Base-by-base conservation (phyloP, 2,329 filamentous ascomycete genomes). In the Cephalotrichum gorgonifer region DNA sequence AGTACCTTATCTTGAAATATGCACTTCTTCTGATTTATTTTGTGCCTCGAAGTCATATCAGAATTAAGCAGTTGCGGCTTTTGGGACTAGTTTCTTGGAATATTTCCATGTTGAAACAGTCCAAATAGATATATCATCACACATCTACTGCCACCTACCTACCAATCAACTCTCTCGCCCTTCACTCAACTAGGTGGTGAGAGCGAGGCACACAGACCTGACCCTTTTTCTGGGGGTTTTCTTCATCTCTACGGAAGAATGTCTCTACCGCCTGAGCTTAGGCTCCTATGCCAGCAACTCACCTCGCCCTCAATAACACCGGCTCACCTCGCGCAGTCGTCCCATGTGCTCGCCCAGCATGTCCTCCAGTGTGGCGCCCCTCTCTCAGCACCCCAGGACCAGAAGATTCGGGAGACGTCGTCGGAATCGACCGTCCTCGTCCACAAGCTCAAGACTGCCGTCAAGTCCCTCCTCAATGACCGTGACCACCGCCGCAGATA, bases 371-470 rank as follows among this genome's bases (percentile, higher is more conserved):
- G 78, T 60, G 72, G 72, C 52, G 67, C 67, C 33, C 63, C 85
- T 26, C 71, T 95, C 31, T 86, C 86, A 4, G 69, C 76, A 5
- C 67, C 81, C 7, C 75, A 78, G 28, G 78, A 81, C 48, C 73
- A 75, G 43, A 76, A 78, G 49, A 71, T 77, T 51, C 84, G 83
- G 56, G 73, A 79, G 50, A 78, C 75, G 53, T 67, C 69, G 6
- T 76, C 83, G 0, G 87, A 91, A 52, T 72, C 73, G 41, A 68
- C 81, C 1, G 71, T 85, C n/a, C 75, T 88, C 20, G 75, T 93
- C 1, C 87, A 95, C 65, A 91, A 86, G 62, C 74, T 94, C 58
- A 88, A 86, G 61, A 88, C 86, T 4, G 81, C 87, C 48, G 72
- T 95, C 51, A 83, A 81, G 2, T 82, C 85, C 12, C 72, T 96